phyloP scores from a whole-genome alignment of 2,329 filamentous ascomycete genomes.

The Huntiella abstrusa region DNA sequence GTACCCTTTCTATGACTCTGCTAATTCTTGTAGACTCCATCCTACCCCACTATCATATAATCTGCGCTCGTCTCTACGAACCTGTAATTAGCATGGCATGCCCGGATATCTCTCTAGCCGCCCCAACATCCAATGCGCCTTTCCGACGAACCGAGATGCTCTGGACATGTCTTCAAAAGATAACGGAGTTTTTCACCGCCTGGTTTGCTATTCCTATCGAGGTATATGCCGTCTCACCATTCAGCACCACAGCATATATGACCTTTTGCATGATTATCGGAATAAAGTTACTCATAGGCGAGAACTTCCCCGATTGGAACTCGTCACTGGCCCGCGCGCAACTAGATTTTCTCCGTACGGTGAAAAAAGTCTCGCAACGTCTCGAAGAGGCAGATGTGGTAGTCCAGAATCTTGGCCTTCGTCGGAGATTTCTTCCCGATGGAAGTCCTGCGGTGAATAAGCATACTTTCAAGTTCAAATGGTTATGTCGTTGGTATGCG shows the following conservation, averaged over 20 bases:
- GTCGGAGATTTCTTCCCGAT: constrained; percentile 16
- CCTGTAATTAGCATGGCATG: constrained; percentile 18
- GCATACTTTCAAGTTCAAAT: constrained; percentile 20
- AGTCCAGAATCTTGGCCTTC: constrained; percentile 14
- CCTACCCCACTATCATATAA: constrained; percentile 18
- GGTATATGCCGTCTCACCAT: constrained; percentile 17
- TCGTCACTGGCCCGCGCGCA: constrained; percentile 17
- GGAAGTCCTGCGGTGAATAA: constrained; percentile 17
- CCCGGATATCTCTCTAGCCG: constrained; percentile 10
- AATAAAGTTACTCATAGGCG: constrained; percentile 20
- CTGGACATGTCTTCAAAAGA: constrained; percentile 20
- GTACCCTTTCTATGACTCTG: not conserved
- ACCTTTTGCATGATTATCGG: constrained; percentile 20
- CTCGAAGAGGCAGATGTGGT: constrained; percentile 18
- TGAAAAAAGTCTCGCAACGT: constrained; percentile 16
- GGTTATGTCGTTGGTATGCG: constrained; percentile 24
- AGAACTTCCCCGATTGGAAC: constrained; percentile 21
- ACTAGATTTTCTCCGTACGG: constrained; percentile 18
- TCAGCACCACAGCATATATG: constrained; percentile 16
- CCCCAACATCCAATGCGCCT: constrained; percentile 9
- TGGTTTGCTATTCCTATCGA: constrained; percentile 15
- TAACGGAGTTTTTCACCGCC: constrained; percentile 15
- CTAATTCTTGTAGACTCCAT: constrained; percentile 16
- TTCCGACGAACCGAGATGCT: constrained; percentile 19
- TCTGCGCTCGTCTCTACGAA: constrained; percentile 21